Evolutionary conservation across 805 yeast genomes (phyloP).

Genomic region (Lipomyces chichibuensis): DNA sequence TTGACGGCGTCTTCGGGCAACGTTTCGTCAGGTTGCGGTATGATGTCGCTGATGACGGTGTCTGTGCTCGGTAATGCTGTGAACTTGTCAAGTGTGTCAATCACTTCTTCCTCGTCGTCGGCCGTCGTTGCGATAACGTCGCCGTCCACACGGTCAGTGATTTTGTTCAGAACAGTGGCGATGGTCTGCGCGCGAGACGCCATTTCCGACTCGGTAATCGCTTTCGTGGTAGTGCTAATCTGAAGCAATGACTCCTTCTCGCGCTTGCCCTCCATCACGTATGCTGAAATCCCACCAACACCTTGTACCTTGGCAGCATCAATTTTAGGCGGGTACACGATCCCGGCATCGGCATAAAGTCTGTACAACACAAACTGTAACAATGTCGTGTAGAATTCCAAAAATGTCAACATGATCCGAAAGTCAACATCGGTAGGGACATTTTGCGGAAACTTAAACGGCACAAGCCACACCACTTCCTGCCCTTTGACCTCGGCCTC

Average conservation of each 20-base stretch:
- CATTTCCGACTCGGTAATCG: conserved; percentile 26
- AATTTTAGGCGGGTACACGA: conserved; percentile 89
- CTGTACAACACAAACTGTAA: conserved; percentile 84
- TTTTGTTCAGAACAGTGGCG: conserved; percentile 8
- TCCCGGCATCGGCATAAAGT: conserved; percentile 79
- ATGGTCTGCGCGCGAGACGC: conserved; percentile 26
- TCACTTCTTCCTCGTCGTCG: conserved; percentile 43
- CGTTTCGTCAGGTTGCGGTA: conserved; percentile 37
- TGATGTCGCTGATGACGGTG: conserved; percentile 30
- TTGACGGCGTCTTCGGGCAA: conserved; percentile 56
- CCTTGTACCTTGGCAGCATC: conserved; percentile 74
- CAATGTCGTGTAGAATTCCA: conserved; percentile 92
- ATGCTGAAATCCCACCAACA: conserved; percentile 86
- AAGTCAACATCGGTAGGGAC: conserved; percentile 94
- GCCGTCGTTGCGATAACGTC: conserved; percentile 54
- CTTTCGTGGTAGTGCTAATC: conserved; percentile 38
- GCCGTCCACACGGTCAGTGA: conserved; percentile 47
- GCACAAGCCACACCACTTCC: conserved; percentile 93
- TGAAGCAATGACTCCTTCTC: conserved; percentile 38
- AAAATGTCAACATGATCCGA: conserved; percentile 93
- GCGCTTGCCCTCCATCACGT: conserved; percentile 59
- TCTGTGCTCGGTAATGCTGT: conserved; percentile 38
- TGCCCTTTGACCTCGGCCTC: conserved; percentile 89
- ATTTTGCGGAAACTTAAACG: conserved; percentile 94
- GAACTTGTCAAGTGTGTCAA: conserved; percentile 34